Evolutionary conservation across 1,284 basidiomycete species (phyloP).

Genomic region (Ceratobasidium sp.): DNA sequence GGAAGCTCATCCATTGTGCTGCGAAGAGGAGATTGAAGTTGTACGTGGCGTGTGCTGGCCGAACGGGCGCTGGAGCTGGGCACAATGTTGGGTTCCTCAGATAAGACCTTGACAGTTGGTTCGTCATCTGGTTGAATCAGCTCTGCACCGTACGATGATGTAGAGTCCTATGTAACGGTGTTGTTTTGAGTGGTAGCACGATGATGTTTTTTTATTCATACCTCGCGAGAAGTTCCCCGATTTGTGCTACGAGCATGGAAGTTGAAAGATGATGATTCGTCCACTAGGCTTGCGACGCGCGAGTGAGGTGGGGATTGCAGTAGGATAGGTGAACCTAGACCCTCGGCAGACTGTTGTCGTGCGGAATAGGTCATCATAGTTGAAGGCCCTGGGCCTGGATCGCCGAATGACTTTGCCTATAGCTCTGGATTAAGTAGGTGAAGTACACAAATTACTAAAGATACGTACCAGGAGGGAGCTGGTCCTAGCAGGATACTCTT

Average conservation of each 20-base stretch:
- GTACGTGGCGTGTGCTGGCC: neutral
- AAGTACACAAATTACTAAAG: neutral
- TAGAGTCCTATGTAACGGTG: neutral
- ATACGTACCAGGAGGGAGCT: neutral
- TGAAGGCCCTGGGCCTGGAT: constrained; percentile 39
- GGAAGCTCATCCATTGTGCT: neutral
- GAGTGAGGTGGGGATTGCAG: constrained; percentile 5
- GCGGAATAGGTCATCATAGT: constrained; percentile 43
- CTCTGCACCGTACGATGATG: neutral
- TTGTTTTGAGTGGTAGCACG: too few relatives aligned
- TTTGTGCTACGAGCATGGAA: neutral
- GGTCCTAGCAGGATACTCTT: neutral
- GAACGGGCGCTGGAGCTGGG: neutral
- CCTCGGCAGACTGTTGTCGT: constrained; percentile 17
- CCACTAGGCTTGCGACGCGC: constrained; percentile 3
- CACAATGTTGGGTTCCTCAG: neutral
- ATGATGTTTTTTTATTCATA: neutral
- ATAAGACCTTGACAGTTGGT: constrained; percentile 14
- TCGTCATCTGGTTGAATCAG: neutral
- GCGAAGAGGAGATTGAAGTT: constrained; percentile 9
- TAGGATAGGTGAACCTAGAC: constrained; percentile 21
- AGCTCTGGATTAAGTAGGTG: neutral
- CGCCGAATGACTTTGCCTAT: constrained; percentile 20
- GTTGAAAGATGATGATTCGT: neutral
- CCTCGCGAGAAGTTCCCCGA: constrained; percentile 16